A percentile compares a stretch with the other conserved stretches of the same genome.
Conservation (phyloP, 1,139 yeast species). For the Diutina rugosa region DNA sequence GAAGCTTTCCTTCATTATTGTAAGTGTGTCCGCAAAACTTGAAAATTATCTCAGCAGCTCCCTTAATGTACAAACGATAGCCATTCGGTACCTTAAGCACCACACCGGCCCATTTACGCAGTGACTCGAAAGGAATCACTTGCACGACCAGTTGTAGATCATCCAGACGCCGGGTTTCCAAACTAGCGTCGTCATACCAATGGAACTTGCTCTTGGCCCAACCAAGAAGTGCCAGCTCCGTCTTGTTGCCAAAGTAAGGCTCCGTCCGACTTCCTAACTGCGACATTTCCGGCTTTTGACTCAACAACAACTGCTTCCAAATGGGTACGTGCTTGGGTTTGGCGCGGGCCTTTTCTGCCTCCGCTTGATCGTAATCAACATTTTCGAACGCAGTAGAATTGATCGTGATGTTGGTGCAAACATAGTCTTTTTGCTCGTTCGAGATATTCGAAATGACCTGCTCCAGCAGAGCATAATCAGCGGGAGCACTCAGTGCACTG, state of each 20-base stretch:
- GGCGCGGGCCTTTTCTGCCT: slow-evolving; percentile 15
- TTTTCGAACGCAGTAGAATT: slow-evolving; percentile 90
- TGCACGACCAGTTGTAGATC: slow-evolving; percentile 38
- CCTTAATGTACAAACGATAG: slow-evolving; percentile 65
- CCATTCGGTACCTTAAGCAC: slow-evolving; percentile 39
- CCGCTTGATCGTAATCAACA: slow-evolving; percentile 25
- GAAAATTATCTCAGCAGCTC: slow-evolving; percentile 87
- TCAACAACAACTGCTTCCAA: slow-evolving; percentile 8
- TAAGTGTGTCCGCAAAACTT: slow-evolving; percentile 37
- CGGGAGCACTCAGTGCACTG: slow-evolving; percentile 10
- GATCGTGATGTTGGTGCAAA: slow-evolving; percentile 52
- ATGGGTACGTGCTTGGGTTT: slow-evolving; percentile 18
- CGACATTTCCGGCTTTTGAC: slow-evolving; percentile 8
- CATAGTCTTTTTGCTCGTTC: slow-evolving; percentile 11
- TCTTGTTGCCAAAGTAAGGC: slow-evolving; percentile 79
- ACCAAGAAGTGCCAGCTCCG: slow-evolving; percentile 78
- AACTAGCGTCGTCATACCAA: slow-evolving; percentile 22
- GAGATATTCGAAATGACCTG: slow-evolving; percentile 9
- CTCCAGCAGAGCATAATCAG: slow-evolving; percentile 6
- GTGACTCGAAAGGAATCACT: slow-evolving; percentile 81
- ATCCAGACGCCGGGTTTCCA: slow-evolving; percentile 27
- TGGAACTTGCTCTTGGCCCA: slow-evolving; percentile 50
- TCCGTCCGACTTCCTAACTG: slow-evolving; percentile 25
- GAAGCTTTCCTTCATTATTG: slow-evolving; percentile 16
- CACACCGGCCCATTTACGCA: slow-evolving; percentile 86